Evolutionary conservation across 1,139 yeast genomes (phyloP).

Genomic region (Lodderomyces margitis): DNA sequence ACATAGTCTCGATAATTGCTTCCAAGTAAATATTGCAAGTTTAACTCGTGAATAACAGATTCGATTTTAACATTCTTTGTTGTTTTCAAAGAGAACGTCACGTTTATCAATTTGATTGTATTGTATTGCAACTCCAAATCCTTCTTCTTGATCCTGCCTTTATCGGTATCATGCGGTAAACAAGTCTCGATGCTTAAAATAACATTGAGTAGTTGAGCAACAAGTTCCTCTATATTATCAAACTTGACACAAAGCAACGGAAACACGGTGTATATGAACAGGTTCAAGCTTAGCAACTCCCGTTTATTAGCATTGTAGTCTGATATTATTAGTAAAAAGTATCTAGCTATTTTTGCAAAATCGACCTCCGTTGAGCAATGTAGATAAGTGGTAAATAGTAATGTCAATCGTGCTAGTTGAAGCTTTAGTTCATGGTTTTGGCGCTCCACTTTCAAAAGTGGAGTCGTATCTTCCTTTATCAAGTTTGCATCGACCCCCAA

Average conservation of each 20-base stretch:
- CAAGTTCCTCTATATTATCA: neutral
- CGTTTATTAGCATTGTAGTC: conserved; percentile 19
- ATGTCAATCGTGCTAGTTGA: conserved; percentile 14
- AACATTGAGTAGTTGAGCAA: neutral
- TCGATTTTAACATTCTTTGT: conserved; percentile 1
- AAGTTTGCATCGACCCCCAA: neutral
- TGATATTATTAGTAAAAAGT: conserved; percentile 12
- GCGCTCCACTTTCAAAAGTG: conserved; percentile 15
- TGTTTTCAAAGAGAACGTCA: too few relatives aligned
- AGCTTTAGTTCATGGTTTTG: conserved; percentile 11
- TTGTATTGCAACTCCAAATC: conserved; percentile 15
- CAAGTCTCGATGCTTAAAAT: neutral
- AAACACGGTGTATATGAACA: conserved; percentile 12
- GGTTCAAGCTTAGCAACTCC: conserved; percentile 11
- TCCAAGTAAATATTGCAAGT: conserved; percentile 2
- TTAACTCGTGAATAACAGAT: conserved; percentile 4
- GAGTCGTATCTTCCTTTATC: neutral
- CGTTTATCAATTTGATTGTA: conserved; percentile 11
- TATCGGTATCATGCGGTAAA: neutral
- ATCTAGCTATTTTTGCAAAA: neutral
- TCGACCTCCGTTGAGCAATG: neutral
- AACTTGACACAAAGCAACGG: conserved; percentile 3
- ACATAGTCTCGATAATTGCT: neutral
- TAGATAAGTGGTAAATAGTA: conserved; percentile 5
- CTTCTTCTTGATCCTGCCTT: conserved; percentile 5